Percentiles rank a stretch among this genome's conserved stretches.
These are phyloP conservation scores for Epichloe bromicola DNA, from an alignment of 2,329 filamentous ascomycete genomes.

Conservation along the genomic window DNA sequence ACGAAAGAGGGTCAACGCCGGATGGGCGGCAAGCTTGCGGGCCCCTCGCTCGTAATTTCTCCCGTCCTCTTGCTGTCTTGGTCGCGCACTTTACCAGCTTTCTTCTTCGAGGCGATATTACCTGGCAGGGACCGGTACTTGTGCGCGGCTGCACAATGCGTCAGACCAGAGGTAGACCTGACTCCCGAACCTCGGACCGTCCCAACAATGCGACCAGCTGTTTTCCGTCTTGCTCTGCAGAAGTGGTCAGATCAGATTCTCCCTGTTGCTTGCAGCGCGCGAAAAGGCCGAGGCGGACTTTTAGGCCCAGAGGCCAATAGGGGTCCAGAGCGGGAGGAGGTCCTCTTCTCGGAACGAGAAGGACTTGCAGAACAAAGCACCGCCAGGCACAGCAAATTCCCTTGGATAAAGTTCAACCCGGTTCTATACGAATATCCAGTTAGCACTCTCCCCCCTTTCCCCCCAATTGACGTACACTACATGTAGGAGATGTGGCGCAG, in stretches of 20 bases:
- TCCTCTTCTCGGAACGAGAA: background rate
- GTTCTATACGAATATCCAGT: slow-evolving; percentile 2
- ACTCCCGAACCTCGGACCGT: background rate
- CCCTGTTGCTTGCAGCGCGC: background rate
- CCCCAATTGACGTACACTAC: background rate
- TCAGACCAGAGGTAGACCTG: background rate
- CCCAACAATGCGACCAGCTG: background rate
- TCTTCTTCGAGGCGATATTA: background rate
- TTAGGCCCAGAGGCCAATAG: background rate
- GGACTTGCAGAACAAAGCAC: background rate
- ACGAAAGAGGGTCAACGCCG: background rate
- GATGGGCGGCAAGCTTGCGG: slow-evolving; percentile 2
- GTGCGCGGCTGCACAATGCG: background rate
- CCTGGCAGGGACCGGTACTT: slow-evolving; percentile 2
- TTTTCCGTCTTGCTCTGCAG: background rate
- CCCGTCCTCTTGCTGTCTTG: background rate
- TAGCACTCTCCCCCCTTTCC: slow-evolving; percentile 1
- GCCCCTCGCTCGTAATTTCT: background rate
- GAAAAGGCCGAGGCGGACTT: background rate
- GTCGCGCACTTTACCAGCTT: background rate
- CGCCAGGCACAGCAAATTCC: background rate
- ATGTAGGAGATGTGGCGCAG: slow-evolving; percentile 3
- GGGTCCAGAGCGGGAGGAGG: background rate
- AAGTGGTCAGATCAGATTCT: background rate
- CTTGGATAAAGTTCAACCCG: slow-evolving; percentile 1